Conservation (phyloP, 306 rosid species). For the Inga leiocalycina region DNA sequence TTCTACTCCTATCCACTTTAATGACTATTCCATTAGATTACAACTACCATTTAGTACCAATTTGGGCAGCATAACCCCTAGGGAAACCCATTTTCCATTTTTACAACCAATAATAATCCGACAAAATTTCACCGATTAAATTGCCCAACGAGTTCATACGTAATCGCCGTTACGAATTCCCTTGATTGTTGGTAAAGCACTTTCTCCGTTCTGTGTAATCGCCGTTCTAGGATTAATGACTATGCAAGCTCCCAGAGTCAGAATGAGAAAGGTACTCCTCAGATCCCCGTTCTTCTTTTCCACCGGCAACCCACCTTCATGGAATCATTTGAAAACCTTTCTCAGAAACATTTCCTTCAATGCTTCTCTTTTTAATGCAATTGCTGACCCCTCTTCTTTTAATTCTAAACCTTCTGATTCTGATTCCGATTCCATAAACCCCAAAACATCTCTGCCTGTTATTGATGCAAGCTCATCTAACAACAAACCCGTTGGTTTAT, state of each 20-base stretch:
- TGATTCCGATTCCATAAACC: conserved; percentile 35
- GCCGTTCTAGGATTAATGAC: neutral
- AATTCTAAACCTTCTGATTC: conserved; percentile 19
- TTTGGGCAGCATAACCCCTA: no score
- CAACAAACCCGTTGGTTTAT: conserved; percentile 62
- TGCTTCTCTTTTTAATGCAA: neutral
- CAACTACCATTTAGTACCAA: no score
- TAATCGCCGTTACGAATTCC: no score
- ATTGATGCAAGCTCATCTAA: conserved; percentile 77
- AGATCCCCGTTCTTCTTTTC: neutral
- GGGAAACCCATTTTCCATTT: no score
- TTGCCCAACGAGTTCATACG: no score
- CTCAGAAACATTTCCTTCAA: neutral
- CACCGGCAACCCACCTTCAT: neutral
- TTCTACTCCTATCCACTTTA: no score
- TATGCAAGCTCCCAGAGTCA: neutral
- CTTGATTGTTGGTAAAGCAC: neutral
- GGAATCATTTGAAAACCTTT: neutral
- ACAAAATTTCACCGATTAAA: no score
- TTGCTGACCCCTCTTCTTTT: neutral
- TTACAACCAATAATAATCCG: no score
- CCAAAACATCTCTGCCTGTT: neutral
- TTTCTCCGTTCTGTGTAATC: neutral
- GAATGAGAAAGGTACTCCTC: neutral
- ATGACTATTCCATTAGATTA: no score